Conservation (phyloP, 441 rosid species). For the Breynia disticha region DNA sequence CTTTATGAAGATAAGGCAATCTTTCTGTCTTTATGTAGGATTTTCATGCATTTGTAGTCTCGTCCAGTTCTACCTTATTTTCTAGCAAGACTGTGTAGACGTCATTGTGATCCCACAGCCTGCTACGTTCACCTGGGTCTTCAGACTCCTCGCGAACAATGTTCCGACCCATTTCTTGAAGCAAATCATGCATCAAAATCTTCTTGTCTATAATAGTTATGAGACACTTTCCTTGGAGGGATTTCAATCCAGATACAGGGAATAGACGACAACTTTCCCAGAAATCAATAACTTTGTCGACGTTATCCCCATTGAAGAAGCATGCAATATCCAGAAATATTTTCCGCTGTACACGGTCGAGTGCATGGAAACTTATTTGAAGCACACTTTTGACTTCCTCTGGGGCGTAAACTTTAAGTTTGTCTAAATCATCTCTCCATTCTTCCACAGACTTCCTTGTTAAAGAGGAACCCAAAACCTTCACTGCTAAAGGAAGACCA, state of each 20-base stretch:
- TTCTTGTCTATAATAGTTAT: conserved; percentile 10
- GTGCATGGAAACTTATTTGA: conserved; percentile 32
- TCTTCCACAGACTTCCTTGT: conserved; percentile 10
- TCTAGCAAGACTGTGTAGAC: conserved; percentile 2
- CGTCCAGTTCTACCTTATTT: conserved; percentile 4
- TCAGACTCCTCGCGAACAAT: conserved; percentile 16
- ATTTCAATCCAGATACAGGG: conserved; percentile 15
- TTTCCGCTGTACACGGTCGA: conserved; percentile 16
- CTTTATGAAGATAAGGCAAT: too few species aligned
- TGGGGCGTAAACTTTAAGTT: conserved; percentile 17
- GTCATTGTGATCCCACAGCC: conserved; percentile 15
- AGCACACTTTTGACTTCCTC: conserved; percentile 13
- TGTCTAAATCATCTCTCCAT: conserved; percentile 21
- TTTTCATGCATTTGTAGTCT: too few species aligned
- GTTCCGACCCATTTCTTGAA: conserved; percentile 18
- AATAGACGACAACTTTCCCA: conserved; percentile 14
- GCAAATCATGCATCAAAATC: conserved; percentile 17
- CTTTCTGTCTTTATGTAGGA: too few species aligned
- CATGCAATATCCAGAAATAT: conserved; percentile 29
- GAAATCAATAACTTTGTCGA: conserved; percentile 2
- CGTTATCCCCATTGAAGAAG: conserved; percentile 20
- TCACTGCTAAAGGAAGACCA: conserved; percentile 10
- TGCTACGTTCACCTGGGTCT: conserved; percentile 12
- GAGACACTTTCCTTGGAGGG: conserved; percentile 21
- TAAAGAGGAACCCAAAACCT: conserved; percentile 20